These are phyloP conservation scores for Penicillium sp. DNA, from an alignment of 2,329 filamentous ascomycete genomes.

Conservation along the genomic window DNA sequence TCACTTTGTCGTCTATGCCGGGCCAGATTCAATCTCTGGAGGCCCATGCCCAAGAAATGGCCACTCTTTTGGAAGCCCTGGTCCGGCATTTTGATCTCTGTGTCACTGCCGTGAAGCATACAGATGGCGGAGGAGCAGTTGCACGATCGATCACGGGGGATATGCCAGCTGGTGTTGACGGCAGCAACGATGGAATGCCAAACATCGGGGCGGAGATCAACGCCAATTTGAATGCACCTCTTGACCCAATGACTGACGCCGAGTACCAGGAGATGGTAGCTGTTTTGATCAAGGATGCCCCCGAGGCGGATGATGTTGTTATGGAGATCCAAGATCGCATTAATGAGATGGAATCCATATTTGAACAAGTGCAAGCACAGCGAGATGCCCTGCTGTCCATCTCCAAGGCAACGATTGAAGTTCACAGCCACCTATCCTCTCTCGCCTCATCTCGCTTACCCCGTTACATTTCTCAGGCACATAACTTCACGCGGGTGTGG, in stretches of 20 bases:
- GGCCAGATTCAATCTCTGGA: conserved; percentile 57
- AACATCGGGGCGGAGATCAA: conserved; percentile 29
- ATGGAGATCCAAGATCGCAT: conserved; percentile 64
- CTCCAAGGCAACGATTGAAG: conserved; percentile 52
- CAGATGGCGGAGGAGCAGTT: conserved; percentile 67
- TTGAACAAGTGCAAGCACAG: conserved; percentile 55
- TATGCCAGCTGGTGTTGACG: conserved; percentile 45
- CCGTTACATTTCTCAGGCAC: conserved; percentile 41
- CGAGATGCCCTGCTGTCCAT: conserved; percentile 49
- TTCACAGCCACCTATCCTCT: conserved; percentile 59
- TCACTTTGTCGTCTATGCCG: conserved; percentile 39
- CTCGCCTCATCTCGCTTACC: conserved; percentile 56
- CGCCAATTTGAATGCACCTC: conserved; percentile 37
- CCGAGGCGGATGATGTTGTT: conserved; percentile 55
- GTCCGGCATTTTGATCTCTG: conserved; percentile 88
- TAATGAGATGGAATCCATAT: conserved; percentile 65
- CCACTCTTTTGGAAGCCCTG: conserved; percentile 66
- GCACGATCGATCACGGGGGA: conserved; percentile 59
- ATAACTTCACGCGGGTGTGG: conserved; percentile 52
- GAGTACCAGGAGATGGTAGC: conserved; percentile 75
- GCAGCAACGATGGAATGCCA: conserved; percentile 25
- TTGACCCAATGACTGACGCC: conserved; percentile 63
- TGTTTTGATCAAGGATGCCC: conserved; percentile 55
- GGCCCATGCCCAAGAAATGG: conserved; percentile 70
- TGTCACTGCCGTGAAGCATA: conserved; percentile 80